Percentiles rank a stretch among this genome's conserved stretches.
Conservation (phyloP, 495 filamentous ascomycete genomes). For the Penicillium turbatum region DNA sequence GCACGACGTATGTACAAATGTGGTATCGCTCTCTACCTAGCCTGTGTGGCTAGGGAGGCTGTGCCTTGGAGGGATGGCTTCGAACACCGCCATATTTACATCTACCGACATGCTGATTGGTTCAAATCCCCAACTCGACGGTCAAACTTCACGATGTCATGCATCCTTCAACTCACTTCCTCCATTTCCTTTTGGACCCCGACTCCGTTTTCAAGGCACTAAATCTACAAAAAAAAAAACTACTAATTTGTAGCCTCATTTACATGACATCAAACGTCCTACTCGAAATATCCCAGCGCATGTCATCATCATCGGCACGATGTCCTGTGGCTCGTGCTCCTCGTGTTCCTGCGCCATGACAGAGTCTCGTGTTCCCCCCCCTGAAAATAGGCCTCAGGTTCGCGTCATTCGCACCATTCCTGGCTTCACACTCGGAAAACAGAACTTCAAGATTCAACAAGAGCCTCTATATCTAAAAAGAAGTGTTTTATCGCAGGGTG, state of each 20-base stretch:
- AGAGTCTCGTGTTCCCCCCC: slow-evolving; percentile 19
- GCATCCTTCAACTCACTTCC: neutral
- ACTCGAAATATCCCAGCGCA: slow-evolving; percentile 3
- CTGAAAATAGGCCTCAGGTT: neutral
- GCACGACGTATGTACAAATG: neutral
- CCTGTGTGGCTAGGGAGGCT: slow-evolving; percentile 14
- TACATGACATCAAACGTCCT: slow-evolving; percentile 5
- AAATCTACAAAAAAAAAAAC: neutral
- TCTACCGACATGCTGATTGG: slow-evolving; percentile 8
- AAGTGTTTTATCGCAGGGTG: slow-evolving; percentile 3
- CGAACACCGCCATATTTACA: slow-evolving; percentile 14
- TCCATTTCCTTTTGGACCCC: neutral
- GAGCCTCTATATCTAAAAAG: slow-evolving; percentile 6
- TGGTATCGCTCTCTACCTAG: neutral
- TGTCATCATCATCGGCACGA: slow-evolving; percentile 13
- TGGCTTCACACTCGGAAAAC: neutral
- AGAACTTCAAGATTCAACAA: slow-evolving; percentile 5
- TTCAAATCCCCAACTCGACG: neutral
- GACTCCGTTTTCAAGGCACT: neutral
- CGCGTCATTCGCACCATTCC: slow-evolving; percentile 9
- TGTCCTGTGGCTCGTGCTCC: slow-evolving; percentile 24
- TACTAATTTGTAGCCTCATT: neutral
- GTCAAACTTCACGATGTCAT: slow-evolving; percentile 7
- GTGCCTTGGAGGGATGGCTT: neutral
- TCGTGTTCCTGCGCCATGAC: slow-evolving; percentile 27